Percentiles rank a stretch among this genome's conserved stretches.
phyloP scores from a whole-genome alignment of 345 rosid species.

The Balakata baccata region DNA sequence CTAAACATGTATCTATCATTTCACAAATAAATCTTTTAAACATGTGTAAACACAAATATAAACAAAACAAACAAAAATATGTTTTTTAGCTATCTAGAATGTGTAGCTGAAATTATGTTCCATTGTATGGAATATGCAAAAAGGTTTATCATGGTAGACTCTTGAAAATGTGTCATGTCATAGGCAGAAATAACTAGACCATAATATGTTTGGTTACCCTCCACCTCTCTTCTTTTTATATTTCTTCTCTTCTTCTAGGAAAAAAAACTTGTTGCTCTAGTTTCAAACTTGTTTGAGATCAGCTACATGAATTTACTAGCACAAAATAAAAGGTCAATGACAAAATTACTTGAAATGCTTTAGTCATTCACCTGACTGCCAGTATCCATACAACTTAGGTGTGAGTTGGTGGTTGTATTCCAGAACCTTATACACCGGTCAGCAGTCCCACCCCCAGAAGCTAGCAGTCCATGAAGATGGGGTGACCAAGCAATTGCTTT shows the following conservation, averaged over 20 bases:
- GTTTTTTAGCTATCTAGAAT: neutral
- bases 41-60: neutral
- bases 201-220: neutral
- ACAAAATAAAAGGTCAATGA: neutral
- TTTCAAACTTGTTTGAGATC: neutral
- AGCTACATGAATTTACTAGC: neutral
- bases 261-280: neutral
- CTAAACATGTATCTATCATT: neutral
- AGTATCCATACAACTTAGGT: conserved; percentile 83
- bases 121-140: neutral
- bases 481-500: conserved; percentile 99
- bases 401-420: conserved; percentile 93
- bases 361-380: conserved; percentile 65
- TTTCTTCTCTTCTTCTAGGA: no score
- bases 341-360: neutral
- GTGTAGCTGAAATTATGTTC: neutral
- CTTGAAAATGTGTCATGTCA: neutral
- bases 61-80: neutral
- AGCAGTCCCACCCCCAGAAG: conserved; percentile 98
- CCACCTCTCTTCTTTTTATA: neutral
- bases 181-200: neutral
- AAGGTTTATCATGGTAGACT: neutral
- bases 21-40: neutral
- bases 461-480: conserved; percentile 94
- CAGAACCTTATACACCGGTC: conserved; percentile 97